Base-by-base conservation (phyloP, 2,329 filamentous ascomycete genomes). In the Bipolaris gigantea region DNA sequence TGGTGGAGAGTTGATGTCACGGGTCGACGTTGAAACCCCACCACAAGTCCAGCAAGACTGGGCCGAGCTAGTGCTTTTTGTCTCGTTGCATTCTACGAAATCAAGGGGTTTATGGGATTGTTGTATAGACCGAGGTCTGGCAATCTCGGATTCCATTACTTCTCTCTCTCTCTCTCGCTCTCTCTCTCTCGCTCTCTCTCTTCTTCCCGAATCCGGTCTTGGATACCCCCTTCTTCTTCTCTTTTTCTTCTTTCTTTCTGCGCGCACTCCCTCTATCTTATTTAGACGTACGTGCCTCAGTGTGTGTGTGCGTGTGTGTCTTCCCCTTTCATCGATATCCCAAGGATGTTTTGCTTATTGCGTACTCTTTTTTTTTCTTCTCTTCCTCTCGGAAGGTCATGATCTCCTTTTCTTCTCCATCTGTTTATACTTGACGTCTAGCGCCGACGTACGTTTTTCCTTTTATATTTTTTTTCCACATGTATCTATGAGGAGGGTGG, bases 91-190 rank as follows among this genome's bases (percentile, higher is more conserved):
- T 55, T 55, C 53, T 54, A 23, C 19, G 32, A 42, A 41, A 16
- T 30, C 25, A 39, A 23, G n/a, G 13, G 40, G 41, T 41, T 46
- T 34, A 36, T 23, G 36, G 3, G 34, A n/a, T n/a, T 33, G 21
- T 21, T 25, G 9, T 27, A 27, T 27, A 9, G 25, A 27, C 35
- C 32, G 52, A 23, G 53, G 48, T 55, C 53, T 55, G 51, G 51
- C 42, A 55, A 55, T 55, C 42, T 55, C 52, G 48, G 35, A 55
- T 55, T 41, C 52, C 27, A 46, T 55, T 54, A 5, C 9, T 11
- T 30, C 8, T 4, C 25, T 30, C 27, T 11, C 10, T 27, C 25
- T 27, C 8, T 3, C 8, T 27, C 4, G n/a, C n/a, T n/a, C n/a
- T 30, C 8, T 4, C 25, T 30, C 27, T 11, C 10, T 27, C 25